phyloP scores from a whole-genome alignment of 2,329 filamentous ascomycete genomes.

The Penicillium brasilianum region DNA sequence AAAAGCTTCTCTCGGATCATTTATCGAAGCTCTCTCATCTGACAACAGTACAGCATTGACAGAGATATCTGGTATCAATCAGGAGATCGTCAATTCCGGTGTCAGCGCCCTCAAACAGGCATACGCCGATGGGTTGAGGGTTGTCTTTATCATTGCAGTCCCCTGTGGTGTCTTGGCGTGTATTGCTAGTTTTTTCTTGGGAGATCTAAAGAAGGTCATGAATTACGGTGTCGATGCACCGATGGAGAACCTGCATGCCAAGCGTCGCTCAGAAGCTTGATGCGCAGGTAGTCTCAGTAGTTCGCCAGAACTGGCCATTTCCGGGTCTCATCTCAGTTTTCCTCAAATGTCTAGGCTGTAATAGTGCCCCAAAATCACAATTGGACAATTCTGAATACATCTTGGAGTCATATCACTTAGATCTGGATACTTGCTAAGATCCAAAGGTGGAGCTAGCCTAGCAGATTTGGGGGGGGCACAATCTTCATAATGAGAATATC shows the following conservation, averaged over 20 bases:
- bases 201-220: conserved; percentile 13
- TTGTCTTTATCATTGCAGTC: conserved; percentile 18
- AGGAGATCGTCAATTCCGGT: conserved; percentile 6
- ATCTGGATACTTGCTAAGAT: not conserved
- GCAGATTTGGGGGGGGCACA: no score
- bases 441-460: no score
- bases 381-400: not conserved
- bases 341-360: not conserved
- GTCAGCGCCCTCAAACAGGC: conserved; percentile 8
- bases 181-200: conserved; percentile 13
- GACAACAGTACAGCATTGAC: conserved; percentile 1
- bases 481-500: no score
- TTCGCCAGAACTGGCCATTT: not conserved
- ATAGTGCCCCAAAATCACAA: not conserved
- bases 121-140: conserved; percentile 15
- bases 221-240: conserved; percentile 17
- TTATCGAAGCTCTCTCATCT: conserved; percentile 2
- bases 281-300: not conserved
- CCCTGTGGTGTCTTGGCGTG: conserved; percentile 15
- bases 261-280: not conserved
- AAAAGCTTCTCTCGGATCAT: conserved; percentile 3
- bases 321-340: not conserved
- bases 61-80: conserved; percentile 1
- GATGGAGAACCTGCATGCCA: conserved; percentile 14
- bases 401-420: not conserved